Evolutionary conservation across 2,329 filamentous ascomycete genomes (phyloP), one percentile per base, ranked within the genome.

Genomic region (Xylariaceae sp.): DNA sequence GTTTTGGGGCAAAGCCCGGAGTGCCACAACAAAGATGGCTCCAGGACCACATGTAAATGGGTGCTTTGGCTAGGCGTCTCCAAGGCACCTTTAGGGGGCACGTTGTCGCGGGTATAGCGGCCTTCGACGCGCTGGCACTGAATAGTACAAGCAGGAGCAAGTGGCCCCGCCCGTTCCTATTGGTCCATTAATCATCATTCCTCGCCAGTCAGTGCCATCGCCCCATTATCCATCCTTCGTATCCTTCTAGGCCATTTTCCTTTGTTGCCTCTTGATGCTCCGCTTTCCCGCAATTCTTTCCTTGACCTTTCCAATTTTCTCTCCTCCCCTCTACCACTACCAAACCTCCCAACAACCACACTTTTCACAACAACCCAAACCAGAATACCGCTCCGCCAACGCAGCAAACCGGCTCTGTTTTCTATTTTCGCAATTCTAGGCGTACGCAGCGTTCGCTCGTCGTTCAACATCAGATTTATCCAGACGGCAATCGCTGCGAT

Each of bases 221-320:
- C 54, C 50, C 57, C 57, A 46, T 54, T 53, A 46, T 55, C 49
- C 24, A 23, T 37, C 40, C 29, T 39, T 39, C 10, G 23, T 39
- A 8, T 30, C 29, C 29, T 30, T n/a, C n/a, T n/a, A n/a, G n/a
- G n/a, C n/a, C n/a, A n/a, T n/a, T n/a, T n/a, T n/a, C 44, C 39
- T n/a, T 37, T 37, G 46, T 41, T 30, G 42, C 35, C 36, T 40
- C 55, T 26, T 40, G 23, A 26, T 52, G 46, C 55, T 60, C 58
- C 53, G 58, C 58, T 56, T 53, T 58, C 58, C 49, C 24, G 24
- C 50, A 49, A 18, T 49, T 43, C 29, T 50, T 46, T 29, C n/a
- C 20, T 39, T 16, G 18, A 40, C 39, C 11, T 50, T 50, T 52
- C 48, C 47, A 44, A 50, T 26, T 45, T 53, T 55, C 49, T 53